A percentile compares a stretch with the other conserved stretches of the same genome.
Conservation (phyloP, 306 rosid species). For the Cucurbita moschata region DNA sequence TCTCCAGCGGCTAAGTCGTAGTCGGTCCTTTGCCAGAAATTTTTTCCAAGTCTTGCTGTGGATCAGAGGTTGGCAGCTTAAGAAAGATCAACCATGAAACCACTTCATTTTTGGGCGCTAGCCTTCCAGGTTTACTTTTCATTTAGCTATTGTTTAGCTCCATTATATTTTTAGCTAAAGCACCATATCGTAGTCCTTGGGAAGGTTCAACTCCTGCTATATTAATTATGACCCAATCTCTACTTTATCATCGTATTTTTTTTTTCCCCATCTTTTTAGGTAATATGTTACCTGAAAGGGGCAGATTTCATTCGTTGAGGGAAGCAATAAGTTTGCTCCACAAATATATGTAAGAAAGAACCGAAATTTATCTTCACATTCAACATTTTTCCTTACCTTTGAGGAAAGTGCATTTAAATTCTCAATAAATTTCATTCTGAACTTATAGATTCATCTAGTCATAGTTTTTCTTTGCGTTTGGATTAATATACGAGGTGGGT, state of each 20-base stretch:
- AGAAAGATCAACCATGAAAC: conserved; percentile 5
- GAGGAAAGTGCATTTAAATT: background rate
- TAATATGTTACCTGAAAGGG: background rate
- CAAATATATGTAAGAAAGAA: background rate
- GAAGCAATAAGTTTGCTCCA: background rate
- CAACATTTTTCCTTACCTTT: background rate
- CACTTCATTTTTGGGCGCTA: background rate
- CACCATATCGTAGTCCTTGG: background rate
- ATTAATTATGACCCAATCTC: background rate
- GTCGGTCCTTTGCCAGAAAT: background rate
- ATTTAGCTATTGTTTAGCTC: background rate
- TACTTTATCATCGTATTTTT: background rate
- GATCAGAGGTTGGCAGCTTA: background rate
- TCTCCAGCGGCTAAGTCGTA: conserved; percentile 67
- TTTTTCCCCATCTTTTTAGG: background rate
- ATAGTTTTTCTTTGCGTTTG: background rate
- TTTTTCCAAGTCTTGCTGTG: background rate
- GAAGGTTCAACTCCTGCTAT: conserved; percentile 3
- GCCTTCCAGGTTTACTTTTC: background rate
- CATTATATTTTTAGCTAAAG: background rate
- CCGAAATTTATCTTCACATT: background rate
- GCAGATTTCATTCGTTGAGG: background rate
- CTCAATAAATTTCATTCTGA: background rate
- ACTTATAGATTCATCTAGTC: background rate
- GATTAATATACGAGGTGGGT: background rate